phyloP scores from a whole-genome alignment of 768 basidiomycete genomes.

The Naematelia encephala region DNA sequence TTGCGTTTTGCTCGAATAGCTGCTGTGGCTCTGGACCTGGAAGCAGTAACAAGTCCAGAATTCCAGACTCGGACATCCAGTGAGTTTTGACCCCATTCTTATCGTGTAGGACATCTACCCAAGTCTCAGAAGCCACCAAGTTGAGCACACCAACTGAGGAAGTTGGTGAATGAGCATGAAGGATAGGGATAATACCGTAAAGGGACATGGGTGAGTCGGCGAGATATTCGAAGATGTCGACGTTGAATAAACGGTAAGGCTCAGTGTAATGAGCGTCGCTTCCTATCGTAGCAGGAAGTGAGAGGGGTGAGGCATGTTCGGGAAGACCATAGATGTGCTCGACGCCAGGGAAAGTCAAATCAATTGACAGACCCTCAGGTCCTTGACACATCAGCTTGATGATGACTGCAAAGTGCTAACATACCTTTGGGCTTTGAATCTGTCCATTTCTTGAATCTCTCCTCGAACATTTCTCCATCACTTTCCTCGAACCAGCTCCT shows the following conservation, averaged over 20 bases:
- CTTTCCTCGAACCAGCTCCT: conserved; percentile 80
- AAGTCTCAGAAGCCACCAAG: conserved; percentile 83
- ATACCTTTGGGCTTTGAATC: conserved; percentile 94
- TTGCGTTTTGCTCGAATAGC: conserved; percentile 79
- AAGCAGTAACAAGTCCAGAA: conserved; percentile 87
- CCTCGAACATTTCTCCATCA: conserved; percentile 86
- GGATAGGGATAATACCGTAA: conserved; percentile 85
- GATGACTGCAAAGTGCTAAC: background rate
- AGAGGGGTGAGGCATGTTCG: conserved; percentile 86
- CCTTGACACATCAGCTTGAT: conserved; percentile 55
- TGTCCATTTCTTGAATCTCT: conserved; percentile 78
- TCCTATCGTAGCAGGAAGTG: conserved; percentile 70
- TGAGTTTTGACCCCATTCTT: conserved; percentile 66
- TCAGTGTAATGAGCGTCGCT: conserved; percentile 78
- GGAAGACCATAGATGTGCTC: conserved; percentile 93
- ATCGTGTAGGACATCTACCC: conserved; percentile 81
- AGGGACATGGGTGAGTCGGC: conserved; percentile 63
- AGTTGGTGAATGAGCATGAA: conserved; percentile 85
- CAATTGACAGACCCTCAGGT: conserved; percentile 87
- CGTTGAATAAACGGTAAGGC: conserved; percentile 90
- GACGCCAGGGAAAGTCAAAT: conserved; percentile 89
- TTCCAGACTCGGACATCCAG: conserved; percentile 97
- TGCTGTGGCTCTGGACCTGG: conserved; percentile 82
- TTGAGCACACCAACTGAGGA: conserved; percentile 90
- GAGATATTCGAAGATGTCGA: conserved; percentile 94